Evolutionary conservation across 2,329 filamentous ascomycete species (phyloP).

Genomic region (Aquanectria penicillioides): DNA sequence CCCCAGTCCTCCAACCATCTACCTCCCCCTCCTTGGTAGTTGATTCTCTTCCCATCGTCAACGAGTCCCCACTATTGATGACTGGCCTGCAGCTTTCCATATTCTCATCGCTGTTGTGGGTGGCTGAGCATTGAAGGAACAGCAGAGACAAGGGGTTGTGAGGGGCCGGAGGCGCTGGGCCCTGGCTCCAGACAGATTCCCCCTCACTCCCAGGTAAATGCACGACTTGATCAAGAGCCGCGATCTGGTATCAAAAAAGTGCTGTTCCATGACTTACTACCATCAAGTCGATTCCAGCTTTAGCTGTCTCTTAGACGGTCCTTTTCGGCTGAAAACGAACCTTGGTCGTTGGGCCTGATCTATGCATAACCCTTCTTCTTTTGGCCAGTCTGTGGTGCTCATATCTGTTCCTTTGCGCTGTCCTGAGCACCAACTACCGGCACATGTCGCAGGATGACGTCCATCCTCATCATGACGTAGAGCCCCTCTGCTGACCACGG

Average conservation of each 20-base stretch:
- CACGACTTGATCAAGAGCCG: slow-evolving; percentile 1
- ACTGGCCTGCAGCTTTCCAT: slow-evolving; percentile 27
- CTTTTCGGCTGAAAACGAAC: no score
- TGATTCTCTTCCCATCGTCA: neutral
- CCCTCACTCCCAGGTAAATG: neutral
- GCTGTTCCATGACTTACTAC: no score
- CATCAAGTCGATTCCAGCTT: no score
- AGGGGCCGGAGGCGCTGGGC: slow-evolving; percentile 1
- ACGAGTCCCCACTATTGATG: neutral
- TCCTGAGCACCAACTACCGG: slow-evolving; percentile 25
- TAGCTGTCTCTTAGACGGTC: no score
- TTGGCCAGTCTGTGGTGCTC: slow-evolving; percentile 18
- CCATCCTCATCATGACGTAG: slow-evolving; percentile 35
- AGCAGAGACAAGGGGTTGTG: neutral
- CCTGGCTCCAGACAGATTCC: slow-evolving; percentile 17
- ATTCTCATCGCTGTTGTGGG: neutral
- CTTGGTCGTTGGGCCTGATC: neutral
- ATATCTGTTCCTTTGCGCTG: slow-evolving; percentile 16
- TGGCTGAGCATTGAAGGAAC: slow-evolving; percentile 3
- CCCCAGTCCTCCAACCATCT: slow-evolving; percentile 30
- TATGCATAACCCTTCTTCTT: slow-evolving; percentile 20
- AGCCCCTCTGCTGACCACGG: slow-evolving; percentile 27
- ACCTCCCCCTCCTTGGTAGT: neutral
- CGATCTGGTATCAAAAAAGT: no score
- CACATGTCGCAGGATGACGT: slow-evolving; percentile 36